Evolutionary conservation across 208 protist species (phyloP), one percentile per base, ranked within the genome.

Genomic region (Porcisia deanei): DNA sequence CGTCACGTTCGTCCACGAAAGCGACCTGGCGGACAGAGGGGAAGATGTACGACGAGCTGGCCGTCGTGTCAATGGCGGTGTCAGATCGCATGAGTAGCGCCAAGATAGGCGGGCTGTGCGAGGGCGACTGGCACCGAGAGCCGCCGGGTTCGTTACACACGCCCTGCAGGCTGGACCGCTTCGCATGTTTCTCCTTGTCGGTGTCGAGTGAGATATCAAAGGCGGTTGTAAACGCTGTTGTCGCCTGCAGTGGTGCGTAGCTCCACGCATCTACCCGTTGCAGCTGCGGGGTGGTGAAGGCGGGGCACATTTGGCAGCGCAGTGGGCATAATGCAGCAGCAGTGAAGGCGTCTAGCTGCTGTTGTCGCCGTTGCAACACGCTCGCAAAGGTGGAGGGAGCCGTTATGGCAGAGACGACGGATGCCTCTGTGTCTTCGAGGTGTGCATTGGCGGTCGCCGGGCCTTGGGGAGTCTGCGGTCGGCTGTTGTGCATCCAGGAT

Each of bases 231-330:
- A 53, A 41, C 18, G 66, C 52, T 0, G 72, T 75, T 34, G 80
- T 84, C 4, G 80, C 54, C 66, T 81, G 77, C 69, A 86, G 69
- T 18, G 88, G 90, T 52, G 78, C 78, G 71, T 88, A 94, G 54
- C 83, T 88, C 69, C 85, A 86, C 39, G 73, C 65, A 49, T 91
- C 85, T 0, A 90, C 76, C n/a, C 91, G 88, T 30, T 87, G 85
- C 78, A 95, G 81, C 58, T 73, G 34, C 65, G 86, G 81, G 8
- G 88, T 89, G 30, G 79, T 88, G 70, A 89, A 89, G 41, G 86
- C 83, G 6, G 91, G 91, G 52, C 88, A 72, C 58, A 95, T 84
- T 20, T 73, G 74, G 67, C 82, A 88, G n/a, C 71, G 73, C 61
- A 87, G 47, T 9, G 85, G 63, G 14, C 79, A 83, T 25, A 88